A percentile compares a stretch with the other conserved stretches of the same genome.
These are phyloP conservation scores for Dioszegia crocea DNA, from an alignment of 768 basidiomycete species.

Conservation along the genomic window DNA sequence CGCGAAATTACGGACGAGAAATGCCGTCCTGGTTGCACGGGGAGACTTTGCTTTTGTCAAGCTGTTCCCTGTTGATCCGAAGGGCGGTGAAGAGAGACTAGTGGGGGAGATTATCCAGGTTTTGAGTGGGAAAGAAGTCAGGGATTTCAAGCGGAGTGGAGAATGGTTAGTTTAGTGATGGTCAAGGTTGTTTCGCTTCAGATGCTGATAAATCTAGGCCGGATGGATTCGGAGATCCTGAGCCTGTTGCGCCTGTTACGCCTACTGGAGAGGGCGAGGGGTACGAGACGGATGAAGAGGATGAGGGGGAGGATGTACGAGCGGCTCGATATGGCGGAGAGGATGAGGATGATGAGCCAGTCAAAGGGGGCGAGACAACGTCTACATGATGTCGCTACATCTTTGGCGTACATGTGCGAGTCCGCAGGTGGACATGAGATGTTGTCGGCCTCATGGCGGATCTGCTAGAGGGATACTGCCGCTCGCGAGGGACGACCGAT, in stretches of 20 bases:
- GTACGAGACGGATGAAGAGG: slow-evolving; percentile 23
- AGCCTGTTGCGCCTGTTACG: slow-evolving; percentile 21
- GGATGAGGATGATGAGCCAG: no score
- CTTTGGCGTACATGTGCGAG: no score
- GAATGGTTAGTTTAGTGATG: slow-evolving; percentile 29
- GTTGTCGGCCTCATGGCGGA: no score
- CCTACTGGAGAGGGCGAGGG: slow-evolving; percentile 50
- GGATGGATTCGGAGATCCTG: slow-evolving; percentile 28
- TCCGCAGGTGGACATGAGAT: neutral
- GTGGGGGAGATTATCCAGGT: slow-evolving; percentile 32
- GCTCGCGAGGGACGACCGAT: no score
- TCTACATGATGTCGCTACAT: no score
- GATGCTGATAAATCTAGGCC: slow-evolving; percentile 14
- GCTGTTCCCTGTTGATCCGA: slow-evolving; percentile 22
- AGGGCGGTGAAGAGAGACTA: slow-evolving; percentile 19
- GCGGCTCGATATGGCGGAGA: no score
- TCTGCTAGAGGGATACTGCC: no score
- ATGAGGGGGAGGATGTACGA: neutral
- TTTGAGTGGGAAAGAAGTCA: slow-evolving; percentile 31
- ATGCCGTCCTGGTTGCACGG: neutral
- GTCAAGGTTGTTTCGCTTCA: no score
- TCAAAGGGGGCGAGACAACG: neutral
- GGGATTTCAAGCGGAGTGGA: slow-evolving; percentile 32
- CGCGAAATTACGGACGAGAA: slow-evolving; percentile 4
- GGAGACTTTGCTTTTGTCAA: slow-evolving; percentile 32